Conservation (phyloP, 192 early-diverging fungal genomes). For the Mortierella alpina region DNA sequence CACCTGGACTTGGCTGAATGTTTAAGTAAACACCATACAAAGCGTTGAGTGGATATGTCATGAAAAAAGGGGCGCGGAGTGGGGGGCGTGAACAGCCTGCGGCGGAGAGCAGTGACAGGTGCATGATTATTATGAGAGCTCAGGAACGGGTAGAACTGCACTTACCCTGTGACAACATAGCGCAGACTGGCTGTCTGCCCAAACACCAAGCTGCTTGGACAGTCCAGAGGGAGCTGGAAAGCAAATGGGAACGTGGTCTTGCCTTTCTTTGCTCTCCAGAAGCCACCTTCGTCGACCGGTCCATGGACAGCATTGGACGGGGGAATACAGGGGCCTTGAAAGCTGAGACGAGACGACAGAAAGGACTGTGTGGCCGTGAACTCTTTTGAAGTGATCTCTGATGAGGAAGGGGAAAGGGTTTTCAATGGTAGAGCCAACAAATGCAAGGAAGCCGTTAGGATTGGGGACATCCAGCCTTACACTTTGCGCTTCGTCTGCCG, state of each 20-base stretch:
- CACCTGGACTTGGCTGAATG: conserved; percentile 61
- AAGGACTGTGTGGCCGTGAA: conserved; percentile 63
- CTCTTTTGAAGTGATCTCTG: conserved; percentile 59
- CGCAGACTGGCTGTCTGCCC: conserved; percentile 60
- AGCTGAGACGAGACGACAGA: conserved; percentile 62
- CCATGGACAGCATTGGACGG: conserved; percentile 71
- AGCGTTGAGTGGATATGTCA: conserved; percentile 5
- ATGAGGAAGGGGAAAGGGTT: neutral
- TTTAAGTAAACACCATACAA: neutral
- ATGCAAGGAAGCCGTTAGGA: neutral
- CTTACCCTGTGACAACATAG: conserved; percentile 72
- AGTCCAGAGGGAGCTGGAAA: conserved; percentile 70
- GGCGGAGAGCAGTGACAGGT: neutral
- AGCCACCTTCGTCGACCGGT: conserved; percentile 57
- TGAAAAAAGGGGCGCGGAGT: conserved; percentile 14
- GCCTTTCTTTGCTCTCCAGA: conserved; percentile 71
- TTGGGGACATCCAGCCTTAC: neutral
- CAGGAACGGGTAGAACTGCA: neutral
- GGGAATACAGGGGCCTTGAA: conserved; percentile 66
- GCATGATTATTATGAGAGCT: conserved; percentile 8
- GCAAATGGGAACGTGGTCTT: conserved; percentile 75
- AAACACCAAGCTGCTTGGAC: conserved; percentile 66
- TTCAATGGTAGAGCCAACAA: no score
- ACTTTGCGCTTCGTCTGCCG: neutral
- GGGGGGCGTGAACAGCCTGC: neutral